Conservation (phyloP, 2,329 filamentous ascomycete genomes). For the Apiospora phragmitis region DNA sequence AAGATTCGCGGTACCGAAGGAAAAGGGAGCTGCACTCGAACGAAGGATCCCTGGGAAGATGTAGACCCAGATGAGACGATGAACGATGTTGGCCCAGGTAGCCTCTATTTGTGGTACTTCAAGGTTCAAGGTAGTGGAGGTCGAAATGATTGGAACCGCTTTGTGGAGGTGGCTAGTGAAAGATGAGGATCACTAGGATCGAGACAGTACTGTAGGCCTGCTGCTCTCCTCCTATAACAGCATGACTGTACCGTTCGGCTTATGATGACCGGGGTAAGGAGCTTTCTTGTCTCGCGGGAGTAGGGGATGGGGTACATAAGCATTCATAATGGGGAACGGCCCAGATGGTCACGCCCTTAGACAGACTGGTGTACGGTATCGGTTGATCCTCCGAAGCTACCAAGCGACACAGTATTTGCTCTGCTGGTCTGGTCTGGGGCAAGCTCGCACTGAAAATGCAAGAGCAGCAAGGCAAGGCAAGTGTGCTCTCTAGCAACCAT, state of each 20-base stretch:
- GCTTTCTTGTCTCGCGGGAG: conserved; percentile 7
- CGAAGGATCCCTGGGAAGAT: background rate
- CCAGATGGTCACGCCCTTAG: background rate
- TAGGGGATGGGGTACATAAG: conserved; percentile 5
- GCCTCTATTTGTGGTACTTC: conserved; percentile 23
- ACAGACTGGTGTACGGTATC: background rate
- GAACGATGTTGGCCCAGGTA: conserved; percentile 11
- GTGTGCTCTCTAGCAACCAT: background rate
- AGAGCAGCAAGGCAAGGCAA: background rate
- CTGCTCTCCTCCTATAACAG: conserved; percentile 2
- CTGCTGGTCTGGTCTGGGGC: background rate
- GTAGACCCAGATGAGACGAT: conserved; percentile 7
- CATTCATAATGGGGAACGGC: background rate
- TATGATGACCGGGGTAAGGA: conserved; percentile 3
- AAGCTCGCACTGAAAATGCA: background rate
- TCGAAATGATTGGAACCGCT: conserved; percentile 17
- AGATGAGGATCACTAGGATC: conserved; percentile 20
- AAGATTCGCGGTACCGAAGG: background rate
- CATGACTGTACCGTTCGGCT: background rate
- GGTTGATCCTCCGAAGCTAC: conserved; percentile 1
- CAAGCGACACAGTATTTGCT: background rate
- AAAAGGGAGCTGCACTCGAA: background rate
- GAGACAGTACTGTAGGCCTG: conserved; percentile 13
- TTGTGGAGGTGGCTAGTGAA: conserved; percentile 28
- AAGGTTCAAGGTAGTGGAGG: conserved; percentile 10